phyloP scores from a whole-genome alignment of 768 basidiomycete species.

The Termitomyces sp. region DNA sequence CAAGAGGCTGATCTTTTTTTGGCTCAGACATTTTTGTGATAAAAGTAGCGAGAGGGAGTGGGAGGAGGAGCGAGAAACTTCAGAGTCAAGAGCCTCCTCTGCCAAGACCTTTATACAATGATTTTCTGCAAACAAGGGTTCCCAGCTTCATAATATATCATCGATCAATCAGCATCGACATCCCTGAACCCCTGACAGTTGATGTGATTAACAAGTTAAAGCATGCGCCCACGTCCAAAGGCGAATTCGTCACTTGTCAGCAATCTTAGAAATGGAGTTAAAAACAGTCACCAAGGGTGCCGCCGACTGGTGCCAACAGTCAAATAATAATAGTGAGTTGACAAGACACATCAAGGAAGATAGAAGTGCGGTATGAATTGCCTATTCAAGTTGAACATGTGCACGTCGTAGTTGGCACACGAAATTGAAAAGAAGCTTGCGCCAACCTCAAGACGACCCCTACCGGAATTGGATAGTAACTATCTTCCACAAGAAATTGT shows the following conservation, averaged over 20 bases:
- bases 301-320: not conserved
- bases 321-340: not conserved
- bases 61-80: not conserved
- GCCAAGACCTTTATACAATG: not conserved
- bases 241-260: not conserved
- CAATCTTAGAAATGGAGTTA: not conserved
- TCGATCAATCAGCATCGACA: too few species aligned
- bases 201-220: not conserved
- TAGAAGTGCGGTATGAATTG: not conserved
- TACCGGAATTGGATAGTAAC: slow-evolving; percentile 38
- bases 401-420: slow-evolving; percentile 24
- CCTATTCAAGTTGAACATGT: too few species aligned
- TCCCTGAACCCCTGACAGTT: not conserved
- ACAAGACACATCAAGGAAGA: not conserved
- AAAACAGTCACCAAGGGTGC: not conserved
- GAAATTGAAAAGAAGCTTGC: slow-evolving; percentile 16
- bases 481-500: slow-evolving; percentile 44
- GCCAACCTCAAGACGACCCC: slow-evolving; percentile 9
- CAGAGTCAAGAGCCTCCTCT: not conserved
- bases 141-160: too few species aligned
- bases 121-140: not conserved
- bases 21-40: not conserved
- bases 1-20: slow-evolving; percentile 5
- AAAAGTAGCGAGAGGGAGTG: not conserved
- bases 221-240: not conserved